Conservation (phyloP, 2,329 filamentous ascomycete genomes). For the Paraphaeosphaeria sporulosa region DNA sequence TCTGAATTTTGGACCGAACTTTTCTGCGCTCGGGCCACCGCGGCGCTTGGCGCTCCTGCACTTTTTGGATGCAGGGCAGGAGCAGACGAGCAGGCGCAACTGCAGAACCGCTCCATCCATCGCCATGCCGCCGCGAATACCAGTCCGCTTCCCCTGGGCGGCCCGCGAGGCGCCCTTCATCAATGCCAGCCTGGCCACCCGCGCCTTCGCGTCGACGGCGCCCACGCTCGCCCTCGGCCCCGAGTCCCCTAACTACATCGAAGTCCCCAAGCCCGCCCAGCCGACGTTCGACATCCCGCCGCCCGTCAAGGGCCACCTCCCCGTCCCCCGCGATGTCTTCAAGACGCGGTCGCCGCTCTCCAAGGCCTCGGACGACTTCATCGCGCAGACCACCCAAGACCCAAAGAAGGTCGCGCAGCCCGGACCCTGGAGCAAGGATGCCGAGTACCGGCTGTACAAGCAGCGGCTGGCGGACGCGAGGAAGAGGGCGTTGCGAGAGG, state of each 20-base stretch:
- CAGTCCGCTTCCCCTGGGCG: conserved; percentile 47
- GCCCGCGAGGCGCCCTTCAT: conserved; percentile 25
- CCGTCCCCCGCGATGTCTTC: conserved; percentile 84
- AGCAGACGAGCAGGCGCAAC: conserved; percentile 20
- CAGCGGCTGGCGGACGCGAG: conserved; percentile 74
- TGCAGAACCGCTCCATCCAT: conserved; percentile 26
- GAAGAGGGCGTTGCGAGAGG: conserved; percentile 74
- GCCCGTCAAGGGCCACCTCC: conserved; percentile 77
- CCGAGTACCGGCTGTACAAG: conserved; percentile 70
- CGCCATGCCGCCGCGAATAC: conserved; percentile 52
- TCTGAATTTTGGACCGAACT: conserved; percentile 18
- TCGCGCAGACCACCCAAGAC: conserved; percentile 65
- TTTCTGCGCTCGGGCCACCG: conserved; percentile 10
- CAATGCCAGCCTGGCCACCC: conserved; percentile 20
- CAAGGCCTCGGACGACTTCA: conserved; percentile 69
- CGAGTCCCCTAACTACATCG: conserved; percentile 87
- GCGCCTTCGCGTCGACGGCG: conserved; percentile 57
- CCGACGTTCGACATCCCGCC: conserved; percentile 62
- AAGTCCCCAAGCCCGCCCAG: conserved; percentile 79
- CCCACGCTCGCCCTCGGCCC: conserved; percentile 68
- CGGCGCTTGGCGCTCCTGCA: conserved; percentile 15
- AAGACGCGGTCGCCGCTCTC: conserved; percentile 42
- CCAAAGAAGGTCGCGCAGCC: conserved; percentile 54
- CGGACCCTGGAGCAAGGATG: conserved; percentile 47
- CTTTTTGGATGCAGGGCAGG: conserved; percentile 19